Base-by-base conservation (phyloP, 495 filamentous ascomycete species). In the Aspergillus diversus region DNA sequence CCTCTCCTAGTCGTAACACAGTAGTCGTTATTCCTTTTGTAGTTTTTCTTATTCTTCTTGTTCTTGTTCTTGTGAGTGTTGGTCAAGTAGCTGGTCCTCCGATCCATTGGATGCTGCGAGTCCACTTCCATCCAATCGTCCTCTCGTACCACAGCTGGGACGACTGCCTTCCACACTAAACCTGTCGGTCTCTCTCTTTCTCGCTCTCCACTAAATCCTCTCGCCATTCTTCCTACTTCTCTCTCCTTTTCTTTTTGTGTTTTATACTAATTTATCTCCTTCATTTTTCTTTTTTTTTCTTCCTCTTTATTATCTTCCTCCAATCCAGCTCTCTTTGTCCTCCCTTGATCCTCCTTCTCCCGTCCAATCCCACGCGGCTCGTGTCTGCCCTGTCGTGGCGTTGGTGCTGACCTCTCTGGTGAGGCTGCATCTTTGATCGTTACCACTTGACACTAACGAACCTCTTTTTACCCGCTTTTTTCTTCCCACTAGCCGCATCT, bases 321-420 rank as follows among this genome's bases (percentile, higher is more conserved):
- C 54, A n/a, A 31, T 53, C 33, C 15, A 21, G 43, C 54, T 49
- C 55, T 72, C 72, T 69, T 71, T 64, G 64, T 60, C 64, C 64
- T 55, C 57, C 35, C 37, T 33, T n/a, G 63, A 63, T 54, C 55
- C 60, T 50, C 60, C 52, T 50, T 55, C 69, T 66, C 68, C 72
- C 67, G 2, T 66, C 76, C 75, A 72, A 68, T 68, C 65, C 59
- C 66, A 58, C 55, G 64, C 65, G 60, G 60, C 65, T 59, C 66
- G 66, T 70, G 65, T 60, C 50, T 61, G 59, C 55, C 49, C 68
- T 66, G 68, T 69, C 69, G 64, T 71, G 66, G 71, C 60, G 74
- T 65, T 73, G 75, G 72, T 79, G 75, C 70, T 69, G 73, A 76
- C 77, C 77, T 80, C 76, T 73, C 64, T 66, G 65, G 69, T 69